Evolutionary conservation across 1,284 basidiomycete genomes (phyloP).

Genomic region (Leccinum fuscescens): DNA sequence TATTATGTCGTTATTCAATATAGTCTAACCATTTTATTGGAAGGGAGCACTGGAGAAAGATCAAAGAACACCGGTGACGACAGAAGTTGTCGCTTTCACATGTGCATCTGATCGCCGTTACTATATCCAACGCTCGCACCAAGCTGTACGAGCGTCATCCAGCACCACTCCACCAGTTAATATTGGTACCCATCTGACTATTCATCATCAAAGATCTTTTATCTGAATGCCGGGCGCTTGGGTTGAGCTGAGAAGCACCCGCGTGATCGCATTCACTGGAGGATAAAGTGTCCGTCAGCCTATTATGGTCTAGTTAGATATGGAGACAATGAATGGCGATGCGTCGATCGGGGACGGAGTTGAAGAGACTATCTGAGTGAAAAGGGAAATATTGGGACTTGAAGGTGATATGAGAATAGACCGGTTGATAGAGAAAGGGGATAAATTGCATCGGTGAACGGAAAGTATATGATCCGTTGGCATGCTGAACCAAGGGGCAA

Average conservation of each 20-base stretch:
- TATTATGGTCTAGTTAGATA: conserved; percentile 3
- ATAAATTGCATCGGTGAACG: not conserved
- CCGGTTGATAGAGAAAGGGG: conserved; percentile 1
- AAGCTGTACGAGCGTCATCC: conserved; percentile 22
- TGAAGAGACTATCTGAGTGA: not conserved
- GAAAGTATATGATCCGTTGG: not conserved
- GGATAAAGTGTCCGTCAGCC: conserved; percentile 15
- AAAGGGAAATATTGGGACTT: conserved; percentile 5
- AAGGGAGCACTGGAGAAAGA: not conserved
- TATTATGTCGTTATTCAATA: conserved; percentile 3
- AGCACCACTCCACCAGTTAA: not conserved
- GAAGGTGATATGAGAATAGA: not conserved
- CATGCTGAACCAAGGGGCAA: not conserved
- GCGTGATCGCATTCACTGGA: conserved; percentile 66
- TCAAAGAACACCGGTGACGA: conserved; percentile 5
- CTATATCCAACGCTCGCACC: conserved; percentile 15
- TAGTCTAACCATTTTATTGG: not conserved
- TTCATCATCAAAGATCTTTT: conserved; percentile 30
- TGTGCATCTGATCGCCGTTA: conserved; percentile 25
- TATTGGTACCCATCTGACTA: not conserved
- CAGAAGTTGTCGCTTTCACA: conserved; percentile 1
- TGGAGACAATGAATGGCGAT: conserved; percentile 2
- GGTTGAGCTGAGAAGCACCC: conserved; percentile 80
- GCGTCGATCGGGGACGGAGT: conserved; percentile 15
- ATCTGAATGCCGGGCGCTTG: conserved; percentile 85